These are phyloP conservation scores for Colletotrichum coccodes DNA, from an alignment of 2,329 filamentous ascomycete genomes.

Conservation along the genomic window DNA sequence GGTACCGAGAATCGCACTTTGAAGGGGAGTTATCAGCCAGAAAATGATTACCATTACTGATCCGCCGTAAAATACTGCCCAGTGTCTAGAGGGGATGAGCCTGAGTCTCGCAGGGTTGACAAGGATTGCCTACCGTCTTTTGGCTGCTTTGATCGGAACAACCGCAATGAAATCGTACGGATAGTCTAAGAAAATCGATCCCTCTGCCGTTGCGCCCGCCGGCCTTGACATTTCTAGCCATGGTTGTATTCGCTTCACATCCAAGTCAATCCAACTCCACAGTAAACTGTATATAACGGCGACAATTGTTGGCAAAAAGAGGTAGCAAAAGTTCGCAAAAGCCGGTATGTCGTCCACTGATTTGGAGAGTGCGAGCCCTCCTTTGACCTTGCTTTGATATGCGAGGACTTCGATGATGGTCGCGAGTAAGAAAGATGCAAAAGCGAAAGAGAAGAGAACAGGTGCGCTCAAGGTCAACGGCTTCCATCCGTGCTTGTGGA, in stretches of 20 bases:
- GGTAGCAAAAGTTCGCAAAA: constrained; percentile 49
- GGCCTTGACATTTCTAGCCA: constrained; percentile 66
- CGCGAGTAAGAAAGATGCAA: constrained; percentile 51
- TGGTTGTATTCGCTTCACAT: constrained; percentile 68
- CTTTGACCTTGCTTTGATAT: constrained; percentile 47
- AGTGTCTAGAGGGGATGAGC: constrained; percentile 52
- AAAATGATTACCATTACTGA: constrained; percentile 61
- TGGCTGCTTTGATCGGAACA: constrained; percentile 43
- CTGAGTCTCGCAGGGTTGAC: neutral
- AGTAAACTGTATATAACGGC: constrained; percentile 65
- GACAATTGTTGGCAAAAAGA: constrained; percentile 63
- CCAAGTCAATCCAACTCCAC: constrained; percentile 70
- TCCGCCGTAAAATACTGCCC: constrained; percentile 60
- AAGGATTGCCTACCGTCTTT: constrained; percentile 42
- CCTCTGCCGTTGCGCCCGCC: constrained; percentile 50
- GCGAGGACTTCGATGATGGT: constrained; percentile 56
- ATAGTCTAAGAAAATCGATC: constrained; percentile 64
- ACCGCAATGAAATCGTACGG: constrained; percentile 51
- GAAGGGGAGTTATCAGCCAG: constrained; percentile 64
- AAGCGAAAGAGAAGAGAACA: constrained; percentile 49
- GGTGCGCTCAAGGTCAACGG: constrained; percentile 46
- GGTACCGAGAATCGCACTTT: constrained; percentile 63
- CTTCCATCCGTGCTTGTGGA: constrained; percentile 45
- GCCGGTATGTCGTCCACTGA: constrained; percentile 46
- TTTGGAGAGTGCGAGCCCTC: constrained; percentile 49